phyloP scores from a whole-genome alignment of 2,329 filamentous ascomycete species.

The Chrysoporthe deuterocubensis region DNA sequence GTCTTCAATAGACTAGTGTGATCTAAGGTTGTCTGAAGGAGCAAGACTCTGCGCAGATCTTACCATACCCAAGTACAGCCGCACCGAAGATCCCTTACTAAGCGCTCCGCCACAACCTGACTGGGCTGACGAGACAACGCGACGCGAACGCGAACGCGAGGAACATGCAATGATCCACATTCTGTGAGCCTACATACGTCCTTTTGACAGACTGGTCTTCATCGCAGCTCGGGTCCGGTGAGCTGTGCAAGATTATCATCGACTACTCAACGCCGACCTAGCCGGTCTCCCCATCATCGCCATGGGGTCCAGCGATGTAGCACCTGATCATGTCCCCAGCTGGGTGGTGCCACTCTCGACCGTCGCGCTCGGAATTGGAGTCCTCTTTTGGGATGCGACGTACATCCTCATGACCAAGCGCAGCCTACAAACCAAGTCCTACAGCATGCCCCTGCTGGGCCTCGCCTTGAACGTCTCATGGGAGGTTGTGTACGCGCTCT shows the following conservation, averaged over 20 bases:
- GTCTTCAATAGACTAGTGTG: too few species aligned
- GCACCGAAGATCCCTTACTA: not conserved
- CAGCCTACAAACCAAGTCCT: slow-evolving; percentile 50
- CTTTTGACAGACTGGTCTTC: not conserved
- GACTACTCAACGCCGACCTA: not conserved
- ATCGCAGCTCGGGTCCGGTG: not conserved
- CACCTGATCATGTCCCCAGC: slow-evolving; percentile 38
- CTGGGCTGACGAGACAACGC: not conserved
- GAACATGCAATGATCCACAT: not conserved
- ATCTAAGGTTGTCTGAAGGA: not conserved
- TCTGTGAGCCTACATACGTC: not conserved
- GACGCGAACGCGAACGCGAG: not conserved
- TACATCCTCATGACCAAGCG: slow-evolving; percentile 54
- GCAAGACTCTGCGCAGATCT: not conserved
- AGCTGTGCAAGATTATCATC: not conserved
- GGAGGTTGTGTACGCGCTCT: slow-evolving; percentile 55
- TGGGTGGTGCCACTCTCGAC: slow-evolving; percentile 45
- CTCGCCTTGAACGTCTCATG: slow-evolving; percentile 56
- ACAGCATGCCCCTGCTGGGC: slow-evolving; percentile 53
- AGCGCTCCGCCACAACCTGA: not conserved
- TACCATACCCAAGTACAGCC: not conserved
- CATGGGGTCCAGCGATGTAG: slow-evolving; percentile 46
- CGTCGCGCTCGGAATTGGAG: slow-evolving; percentile 42
- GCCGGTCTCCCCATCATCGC: too few species aligned
- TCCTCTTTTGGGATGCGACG: slow-evolving; percentile 45